These are phyloP conservation scores for Gaeumannomyces sp. DNA, from an alignment of 2,329 filamentous ascomycete species.

Conservation along the genomic window DNA sequence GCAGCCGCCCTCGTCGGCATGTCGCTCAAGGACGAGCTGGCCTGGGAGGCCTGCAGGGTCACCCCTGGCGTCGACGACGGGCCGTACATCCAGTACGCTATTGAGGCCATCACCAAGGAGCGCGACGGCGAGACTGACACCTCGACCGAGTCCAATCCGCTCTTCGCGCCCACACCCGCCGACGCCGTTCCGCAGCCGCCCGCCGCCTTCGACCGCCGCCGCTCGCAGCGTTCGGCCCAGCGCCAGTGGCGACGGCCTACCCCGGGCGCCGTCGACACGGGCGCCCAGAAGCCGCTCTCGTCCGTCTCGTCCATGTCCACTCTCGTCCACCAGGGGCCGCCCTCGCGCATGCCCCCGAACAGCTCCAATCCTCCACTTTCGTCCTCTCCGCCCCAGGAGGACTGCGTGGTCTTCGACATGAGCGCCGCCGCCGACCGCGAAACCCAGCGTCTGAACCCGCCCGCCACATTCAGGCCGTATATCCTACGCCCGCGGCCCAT, in stretches of 20 bases:
- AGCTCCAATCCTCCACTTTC: constrained; percentile 11
- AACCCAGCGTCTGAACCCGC: constrained; percentile 10
- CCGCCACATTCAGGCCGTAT: constrained; percentile 57
- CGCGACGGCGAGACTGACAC: constrained; percentile 49
- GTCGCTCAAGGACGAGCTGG: constrained; percentile 45
- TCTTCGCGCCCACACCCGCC: not conserved
- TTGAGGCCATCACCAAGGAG: constrained; percentile 77
- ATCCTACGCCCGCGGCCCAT: constrained; percentile 65
- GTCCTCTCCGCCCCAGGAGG: constrained; percentile 22
- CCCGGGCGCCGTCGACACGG: too few relatives aligned
- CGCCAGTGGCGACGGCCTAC: not conserved
- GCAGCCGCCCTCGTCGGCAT: constrained; percentile 12
- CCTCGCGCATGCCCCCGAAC: constrained; percentile 11
- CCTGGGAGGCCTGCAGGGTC: constrained; percentile 43
- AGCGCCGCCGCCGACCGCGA: constrained; percentile 30
- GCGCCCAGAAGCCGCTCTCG: constrained; percentile 3
- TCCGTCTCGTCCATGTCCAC: constrained; percentile 15
- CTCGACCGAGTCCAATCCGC: constrained; percentile 19
- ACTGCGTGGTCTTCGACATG: constrained; percentile 23
- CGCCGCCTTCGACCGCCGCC: not conserved
- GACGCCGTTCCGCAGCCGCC: not conserved
- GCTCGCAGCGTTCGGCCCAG: not conserved
- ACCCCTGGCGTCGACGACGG: constrained; percentile 79
- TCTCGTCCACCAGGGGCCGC: constrained; percentile 14
- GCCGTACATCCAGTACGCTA: constrained; percentile 82